Conservation (phyloP, 495 filamentous ascomycete genomes). For the Penicillium maclennaniae region DNA sequence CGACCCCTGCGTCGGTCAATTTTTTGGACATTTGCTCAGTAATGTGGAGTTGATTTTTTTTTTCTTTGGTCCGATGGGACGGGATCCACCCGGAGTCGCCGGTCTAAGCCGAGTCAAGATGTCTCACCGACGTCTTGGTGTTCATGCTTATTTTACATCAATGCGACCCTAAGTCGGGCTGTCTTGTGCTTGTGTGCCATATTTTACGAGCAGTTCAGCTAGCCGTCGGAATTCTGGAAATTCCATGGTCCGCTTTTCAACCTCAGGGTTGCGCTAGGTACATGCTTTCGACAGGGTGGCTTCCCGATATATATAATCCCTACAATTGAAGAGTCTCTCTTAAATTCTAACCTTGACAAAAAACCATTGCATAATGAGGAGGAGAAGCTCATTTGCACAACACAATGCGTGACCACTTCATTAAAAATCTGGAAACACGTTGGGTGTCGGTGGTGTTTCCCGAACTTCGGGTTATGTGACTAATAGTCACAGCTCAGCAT, state of each 20-base stretch:
- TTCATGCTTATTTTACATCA: neutral
- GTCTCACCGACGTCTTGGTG: neutral
- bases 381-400: neutral
- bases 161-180: neutral
- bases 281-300: no score
- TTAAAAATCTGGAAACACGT: neutral
- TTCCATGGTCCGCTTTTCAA: neutral
- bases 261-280: neutral
- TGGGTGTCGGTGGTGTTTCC: neutral
- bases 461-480: neutral
- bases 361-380: neutral
- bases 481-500: neutral
- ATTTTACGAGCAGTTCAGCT: neutral
- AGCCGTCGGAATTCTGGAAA: neutral
- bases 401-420: neutral
- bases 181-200: neutral
- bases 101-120: conserved; percentile 1
- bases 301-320: neutral
- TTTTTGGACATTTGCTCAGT: conserved; percentile 6
- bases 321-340: neutral
- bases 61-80: neutral
- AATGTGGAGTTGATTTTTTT: neutral
- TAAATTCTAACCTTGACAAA: neutral
- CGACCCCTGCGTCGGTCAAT: conserved; percentile 44
- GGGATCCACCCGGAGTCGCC: neutral